Percentiles rank a stretch among this genome's conserved stretches.
phyloP scores from a whole-genome alignment of 257 asterid species.

The Solanum arcanum region DNA sequence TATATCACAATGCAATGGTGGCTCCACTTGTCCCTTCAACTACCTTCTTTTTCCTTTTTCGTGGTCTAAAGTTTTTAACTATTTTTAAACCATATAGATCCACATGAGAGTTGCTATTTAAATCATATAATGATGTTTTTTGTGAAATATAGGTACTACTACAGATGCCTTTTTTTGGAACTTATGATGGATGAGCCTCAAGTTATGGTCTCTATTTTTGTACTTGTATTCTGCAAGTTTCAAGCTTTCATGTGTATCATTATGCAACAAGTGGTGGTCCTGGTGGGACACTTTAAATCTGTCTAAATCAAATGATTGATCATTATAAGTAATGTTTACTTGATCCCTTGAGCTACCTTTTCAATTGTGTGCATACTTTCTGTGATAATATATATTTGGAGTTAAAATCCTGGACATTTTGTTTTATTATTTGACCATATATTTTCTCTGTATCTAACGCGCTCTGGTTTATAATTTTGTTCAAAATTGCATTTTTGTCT shows the following conservation, averaged over 20 bases:
- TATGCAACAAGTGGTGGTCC: neutral
- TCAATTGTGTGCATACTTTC: neutral
- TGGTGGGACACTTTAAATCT: neutral
- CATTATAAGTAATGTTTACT: neutral
- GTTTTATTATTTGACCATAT: neutral
- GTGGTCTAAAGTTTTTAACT: neutral
- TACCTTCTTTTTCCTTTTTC: neutral
- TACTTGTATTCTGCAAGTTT: neutral
- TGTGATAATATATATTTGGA: neutral
- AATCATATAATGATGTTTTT: neutral
- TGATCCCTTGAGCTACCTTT: neutral
- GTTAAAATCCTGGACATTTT: neutral
- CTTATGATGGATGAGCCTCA: neutral
- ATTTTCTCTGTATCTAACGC: neutral
- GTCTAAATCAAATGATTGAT: neutral
- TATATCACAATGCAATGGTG: neutral
- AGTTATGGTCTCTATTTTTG: neutral
- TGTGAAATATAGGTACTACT: neutral
- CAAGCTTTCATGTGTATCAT: neutral
- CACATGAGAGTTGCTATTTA: neutral
- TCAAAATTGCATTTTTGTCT: neutral
- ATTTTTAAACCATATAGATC: neutral
- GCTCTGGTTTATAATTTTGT: neutral
- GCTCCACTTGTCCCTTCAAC: neutral
- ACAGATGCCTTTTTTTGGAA: neutral